Evolutionary conservation across 768 basidiomycete genomes (phyloP), one percentile per base, ranked within the genome.

Genomic region (Lactarius evosmus): DNA sequence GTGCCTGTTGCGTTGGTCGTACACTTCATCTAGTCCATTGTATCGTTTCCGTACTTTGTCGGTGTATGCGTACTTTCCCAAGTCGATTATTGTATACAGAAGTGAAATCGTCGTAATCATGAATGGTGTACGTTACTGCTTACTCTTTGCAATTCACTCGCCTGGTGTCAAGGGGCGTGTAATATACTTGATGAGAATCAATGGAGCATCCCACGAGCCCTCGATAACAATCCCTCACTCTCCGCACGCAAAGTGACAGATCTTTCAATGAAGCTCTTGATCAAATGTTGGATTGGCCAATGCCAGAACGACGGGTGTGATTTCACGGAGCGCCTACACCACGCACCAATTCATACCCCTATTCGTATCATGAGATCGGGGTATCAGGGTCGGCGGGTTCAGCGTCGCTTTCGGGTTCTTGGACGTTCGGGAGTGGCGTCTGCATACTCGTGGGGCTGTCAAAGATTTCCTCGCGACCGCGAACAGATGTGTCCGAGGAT

Each of bases 381-480:
- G 54, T 14, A 32, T 50, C 52, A 19, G 57, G 40, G 17, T 27
- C 54, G 7, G n/a, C 44, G 4, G 7, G 54, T 4, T 27, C 57
- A 4, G 19, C 54, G n/a, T 30, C 52, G 32, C 29, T 32, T 44
- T 57, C 59, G 22, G 60, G 52, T 17, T 60, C 65, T 51, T 60
- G 65, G 16, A 62, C 25, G 32, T 30, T 29, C 27, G 67, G 65
- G 30, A 68, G 65, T 2, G 61, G 41, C 25, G n/a, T 54, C 17
- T 66, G 56, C 60, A 72, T 70, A 56, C 72, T 76, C 29, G 58
- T 41, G 0, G 76, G 76, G 60, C 75, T 77, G 44, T 78, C 77
- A 34, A 75, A 70, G 8, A 41, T 9, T 1, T 65, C 70, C 25
- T 67, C 54, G 36, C 41, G 57, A 2, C 59, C 53, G n/a, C 53